Evolutionary conservation across 495 filamentous ascomycete species (phyloP).

Genomic region (Viridothelium virens): DNA sequence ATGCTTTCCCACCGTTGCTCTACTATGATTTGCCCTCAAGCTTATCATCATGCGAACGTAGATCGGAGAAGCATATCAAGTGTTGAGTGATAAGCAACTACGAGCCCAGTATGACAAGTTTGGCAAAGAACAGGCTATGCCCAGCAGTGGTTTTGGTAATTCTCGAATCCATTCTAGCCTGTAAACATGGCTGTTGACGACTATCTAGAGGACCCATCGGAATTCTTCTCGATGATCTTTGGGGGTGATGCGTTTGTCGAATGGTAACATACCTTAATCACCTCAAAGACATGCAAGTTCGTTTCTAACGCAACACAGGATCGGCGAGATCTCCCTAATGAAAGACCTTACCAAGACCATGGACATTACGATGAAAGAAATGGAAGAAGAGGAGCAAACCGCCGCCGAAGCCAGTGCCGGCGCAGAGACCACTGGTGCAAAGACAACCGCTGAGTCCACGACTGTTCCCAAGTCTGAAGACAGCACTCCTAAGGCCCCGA

Average conservation of each 20-base stretch:
- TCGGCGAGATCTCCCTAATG: conserved; percentile 41
- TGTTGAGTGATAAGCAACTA: conserved; percentile 78
- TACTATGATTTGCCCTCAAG: conserved; percentile 6
- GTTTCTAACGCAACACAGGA: conserved; percentile 28
- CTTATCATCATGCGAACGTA: conserved; percentile 25
- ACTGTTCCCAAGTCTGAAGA: conserved; percentile 13
- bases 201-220: conserved; percentile 70
- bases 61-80: conserved; percentile 97
- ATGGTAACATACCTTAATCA: conserved; percentile 27
- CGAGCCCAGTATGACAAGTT: conserved; percentile 90
- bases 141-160: conserved; percentile 76
- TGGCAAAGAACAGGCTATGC: conserved; percentile 87
- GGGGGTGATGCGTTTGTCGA: conserved; percentile 89
- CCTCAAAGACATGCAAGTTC: background rate
- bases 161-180: background rate
- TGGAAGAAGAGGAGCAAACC: conserved; percentile 34
- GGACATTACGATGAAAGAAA: conserved; percentile 38
- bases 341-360: conserved; percentile 42
- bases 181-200: conserved; percentile 25
- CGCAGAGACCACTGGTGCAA: conserved; percentile 38
- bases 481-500: conserved; percentile 14
- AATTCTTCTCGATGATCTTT: conserved; percentile 99
- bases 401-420: conserved; percentile 21
- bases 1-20: conserved; percentile 22
- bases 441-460: conserved; percentile 38